Evolutionary conservation across 2,329 filamentous ascomycete species (phyloP).

Genomic region (Colletotrichum coccodes): DNA sequence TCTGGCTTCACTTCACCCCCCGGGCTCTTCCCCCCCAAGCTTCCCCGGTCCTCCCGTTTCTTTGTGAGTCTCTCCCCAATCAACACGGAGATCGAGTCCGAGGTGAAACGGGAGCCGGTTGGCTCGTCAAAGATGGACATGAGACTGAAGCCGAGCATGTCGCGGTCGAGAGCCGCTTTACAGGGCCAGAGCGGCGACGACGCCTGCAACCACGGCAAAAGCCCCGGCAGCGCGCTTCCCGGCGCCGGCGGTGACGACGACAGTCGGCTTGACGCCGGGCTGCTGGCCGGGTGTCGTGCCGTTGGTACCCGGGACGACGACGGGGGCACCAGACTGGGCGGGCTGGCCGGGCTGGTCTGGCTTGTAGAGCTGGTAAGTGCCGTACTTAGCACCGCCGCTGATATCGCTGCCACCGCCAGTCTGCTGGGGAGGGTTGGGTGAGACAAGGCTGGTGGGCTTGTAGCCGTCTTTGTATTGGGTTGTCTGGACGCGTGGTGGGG

Average conservation of each 20-base stretch:
- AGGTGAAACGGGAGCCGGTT: too few species aligned
- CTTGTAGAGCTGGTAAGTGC: too few species aligned
- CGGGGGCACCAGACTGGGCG: not conserved
- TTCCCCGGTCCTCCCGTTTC: not conserved
- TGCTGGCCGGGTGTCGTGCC: not conserved
- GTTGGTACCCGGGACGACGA: not conserved
- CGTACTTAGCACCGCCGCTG: too few species aligned
- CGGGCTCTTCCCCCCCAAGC: not conserved
- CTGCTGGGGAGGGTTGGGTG: conserved; percentile 5
- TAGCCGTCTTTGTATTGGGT: not conserved
- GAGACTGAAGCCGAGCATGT: not conserved
- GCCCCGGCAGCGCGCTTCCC: conserved; percentile 3
- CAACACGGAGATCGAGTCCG: not conserved
- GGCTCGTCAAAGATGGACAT: too few species aligned
- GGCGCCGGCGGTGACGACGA: conserved; percentile 27
- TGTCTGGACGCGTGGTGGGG: not conserved
- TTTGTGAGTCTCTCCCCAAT: conserved; percentile 8
- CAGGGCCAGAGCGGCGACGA: conserved; percentile 20
- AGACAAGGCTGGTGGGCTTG: not conserved
- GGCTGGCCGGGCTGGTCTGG: too few species aligned
- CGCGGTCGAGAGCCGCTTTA: not conserved
- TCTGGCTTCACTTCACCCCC: conserved; percentile 21
- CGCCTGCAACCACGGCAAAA: conserved; percentile 13
- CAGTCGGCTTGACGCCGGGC: not conserved
- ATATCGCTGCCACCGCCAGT: not conserved